Base-by-base conservation (phyloP, 2,329 filamentous ascomycete genomes). In the Exserohilum rostratum region DNA sequence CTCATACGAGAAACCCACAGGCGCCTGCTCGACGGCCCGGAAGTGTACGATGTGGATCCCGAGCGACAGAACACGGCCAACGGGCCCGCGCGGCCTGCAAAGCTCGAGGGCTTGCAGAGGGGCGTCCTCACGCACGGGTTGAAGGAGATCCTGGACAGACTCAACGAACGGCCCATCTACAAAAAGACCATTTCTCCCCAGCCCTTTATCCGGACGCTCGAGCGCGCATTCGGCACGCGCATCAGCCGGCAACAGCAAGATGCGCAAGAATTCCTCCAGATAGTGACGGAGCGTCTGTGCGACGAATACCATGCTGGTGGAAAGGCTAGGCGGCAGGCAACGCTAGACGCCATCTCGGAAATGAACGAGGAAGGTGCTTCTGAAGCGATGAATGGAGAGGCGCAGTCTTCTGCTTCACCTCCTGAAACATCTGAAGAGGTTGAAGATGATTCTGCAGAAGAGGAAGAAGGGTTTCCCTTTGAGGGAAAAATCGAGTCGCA, bases 171-270 rank as follows among this genome's bases (percentile, higher is more conserved):
- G 47, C 93, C 95, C 1, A 90, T 98, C 64, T 90, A 93, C 75
- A 92, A 87, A 71, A 99, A 98, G 80, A 95, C 91, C 0, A 96
- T 98, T 50, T 92, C 90, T 13, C 92, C 93, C 3, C 84, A 86
- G n/a, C 83, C 84, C 0, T 97, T 99, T 71, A 89, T 99, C 38
- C 82, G 84, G 59, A 88, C 90, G 0, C 80, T 99, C 46, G 95
- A 99, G 78, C 80, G 82, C 27, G 92, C 93, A 0, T 99, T 97
- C 70, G 86, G 87, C 51, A 93, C 96, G 68, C 87, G 90, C 66
- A 96, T 99, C 66, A 97, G 90, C 71, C 84, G 93, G 49, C 91
- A 95, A 71, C 95, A 99, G 76, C 95, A 99, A 76, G 95, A 99
- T 78, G 95, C 95, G 10, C 95, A 99, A 71, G 95, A 99, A 74